Base-by-base conservation (phyloP, 106 monocot species). In the Platanthera zijinensis region DNA sequence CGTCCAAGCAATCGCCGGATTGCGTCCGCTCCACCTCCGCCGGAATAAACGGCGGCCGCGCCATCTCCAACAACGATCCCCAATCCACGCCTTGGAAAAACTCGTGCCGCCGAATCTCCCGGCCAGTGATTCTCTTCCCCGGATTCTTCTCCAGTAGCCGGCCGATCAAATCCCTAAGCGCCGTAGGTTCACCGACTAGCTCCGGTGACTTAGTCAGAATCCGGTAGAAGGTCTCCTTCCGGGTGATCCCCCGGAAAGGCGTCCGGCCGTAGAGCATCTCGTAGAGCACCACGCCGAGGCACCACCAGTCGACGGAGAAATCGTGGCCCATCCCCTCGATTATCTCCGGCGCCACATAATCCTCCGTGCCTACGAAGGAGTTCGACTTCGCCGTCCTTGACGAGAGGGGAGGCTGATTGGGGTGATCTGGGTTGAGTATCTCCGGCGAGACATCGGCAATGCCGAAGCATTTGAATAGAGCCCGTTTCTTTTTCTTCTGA, bases 361-460 rank as follows among this genome's bases (percentile, higher is more conserved):
- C 93, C 83, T 97, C 96, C 73, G 96, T 97, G 22, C 96, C 96
- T 19, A 97, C 96, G 82, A 97, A 97, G 51, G 96, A 97, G 68
- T 91, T 97, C 57, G 93, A 97, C 75, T 89, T 97, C 22, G 51
- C 80, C 50, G 80, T 73, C 10, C 10, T 18, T 63, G 69, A 32
- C 66, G 70, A 71, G 1, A 3, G 12, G 21, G 75, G 53, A 53
- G 53, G 61, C 13, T 18, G 61, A 3, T 1, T 11, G 14, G 8
- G 5, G n/a, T 71, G 63, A 46, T 14, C 2, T 9, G 48, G 45
- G 15, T 48, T 75, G 28, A 72, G 28, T 13, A n/a, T 71, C 48
- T 82, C 84, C 46, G 89, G 82, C 7, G 88, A 87, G 0, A 84
- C 74, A 9, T 74, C 75, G 12, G 85, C 52, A 21, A 81, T 57